Base-by-base conservation (phyloP, 2,329 filamentous ascomycete genomes). In the Cryphonectria japonica region DNA sequence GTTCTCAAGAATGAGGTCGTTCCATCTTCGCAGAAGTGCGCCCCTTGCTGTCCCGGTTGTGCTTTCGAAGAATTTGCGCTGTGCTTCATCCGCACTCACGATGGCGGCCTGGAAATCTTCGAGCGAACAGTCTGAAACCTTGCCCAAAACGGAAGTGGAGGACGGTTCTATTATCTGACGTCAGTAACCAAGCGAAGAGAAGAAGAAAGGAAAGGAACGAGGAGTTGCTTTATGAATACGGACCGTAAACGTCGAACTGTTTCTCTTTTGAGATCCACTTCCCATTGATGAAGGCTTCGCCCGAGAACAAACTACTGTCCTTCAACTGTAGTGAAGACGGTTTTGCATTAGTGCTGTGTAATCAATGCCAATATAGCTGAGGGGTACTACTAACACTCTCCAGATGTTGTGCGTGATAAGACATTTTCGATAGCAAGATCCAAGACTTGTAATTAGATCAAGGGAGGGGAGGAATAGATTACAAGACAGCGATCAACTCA, bases 11-110 rank as follows among this genome's bases (percentile, higher is more conserved):
- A 52, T 52, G 13, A 52, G 22, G 46, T 52, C 46, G 2, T 52
- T n/a, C 46, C 90, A 92, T 79, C 89, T 89, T 71, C 88, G 84
- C 69, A 92, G 82, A 82, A 91, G 85, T 54, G 54, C 60, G 2
- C 68, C 72, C 19, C 71, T 39, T 3, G 39, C 32, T 32, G 62
- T 26, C 19, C 64, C 86, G 3, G 89, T 87, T 14, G 85, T 87
- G 79, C 66, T 74, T 16, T 86, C 87, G 75, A 87, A 85, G 81
- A 90, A 91, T 9, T 69, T 59, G 41, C 43, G n/a, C 34, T 73
- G 69, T 0, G 85, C 85, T 14, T 79, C 81, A 5, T 81, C 80
- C 26, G 85, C 85, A 14, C 84, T 85, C 60, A 80, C 78, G 72
- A 87, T 86, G 73, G 85, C 85, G 32, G 78, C 76, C 75, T 85